Evolutionary conservation across 2,329 filamentous ascomycete genomes (phyloP), one percentile per base, ranked within the genome.

Genomic region (Basipetospora chlamydospora): DNA sequence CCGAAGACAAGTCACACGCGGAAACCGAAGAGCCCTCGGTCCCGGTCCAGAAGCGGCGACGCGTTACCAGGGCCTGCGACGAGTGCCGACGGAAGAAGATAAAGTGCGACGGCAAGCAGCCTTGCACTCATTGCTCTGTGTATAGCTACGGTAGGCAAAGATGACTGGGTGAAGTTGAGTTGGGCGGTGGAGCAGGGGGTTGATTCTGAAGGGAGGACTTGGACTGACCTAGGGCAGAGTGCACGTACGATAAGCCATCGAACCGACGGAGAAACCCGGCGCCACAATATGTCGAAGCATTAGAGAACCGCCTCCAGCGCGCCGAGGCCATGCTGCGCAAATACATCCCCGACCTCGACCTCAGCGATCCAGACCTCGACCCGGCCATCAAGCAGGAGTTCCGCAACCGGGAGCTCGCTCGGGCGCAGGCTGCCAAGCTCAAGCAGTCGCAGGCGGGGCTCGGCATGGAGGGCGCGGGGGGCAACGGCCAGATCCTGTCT

Each of bases 71-170:
- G 47, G 82, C 82, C 28, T 88, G 82, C 57, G 82, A 86, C 48
- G 80, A 87, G 55, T 88, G 82, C 52, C 71, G 82, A 39, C 70
- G 81, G 46, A 88, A 88, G 56, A 88, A 88, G 58, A 88, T 88
- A 50, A 88, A 87, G 54, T 88, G 81, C 48, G 81, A 87, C 54
- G 82, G 81, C 46, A 85, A 86, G 56, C 81, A 87, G 53, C 83
- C 83, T 8, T 90, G 83, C 58, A 95, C 87, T 0, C 90, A 96
- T 58, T 98, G 90, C 57, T 93, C 87, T 9, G 86, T 96, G 34
- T 98, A 98, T 58, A 95, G 86, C 55, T 98, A 98, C 65, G 88
- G 90, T 95, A 69, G 52, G 69, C 48, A 31, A 11, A 20, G 16
- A 3, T 11, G 16, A 21, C 29, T 12, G 9, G 11, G 17, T 20